Evolutionary conservation across 768 basidiomycete genomes (phyloP), one percentile per base, ranked within the genome.

Genomic region (Mrakia blollopis): DNA sequence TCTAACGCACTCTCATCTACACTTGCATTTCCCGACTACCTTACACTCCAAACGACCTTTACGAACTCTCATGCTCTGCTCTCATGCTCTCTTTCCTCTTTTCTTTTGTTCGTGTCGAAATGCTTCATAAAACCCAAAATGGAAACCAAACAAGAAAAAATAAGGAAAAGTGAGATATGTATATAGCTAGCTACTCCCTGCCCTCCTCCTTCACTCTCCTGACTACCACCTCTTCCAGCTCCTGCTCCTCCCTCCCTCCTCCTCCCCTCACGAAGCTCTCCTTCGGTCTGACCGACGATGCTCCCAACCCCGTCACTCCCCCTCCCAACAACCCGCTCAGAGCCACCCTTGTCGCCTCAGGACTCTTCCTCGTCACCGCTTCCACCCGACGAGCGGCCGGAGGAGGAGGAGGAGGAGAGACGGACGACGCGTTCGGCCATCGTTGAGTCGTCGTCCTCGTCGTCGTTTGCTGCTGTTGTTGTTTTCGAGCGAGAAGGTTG

Each of bases 251-350:
- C 61, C 61, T 62, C 61, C 63, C 37, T 18, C 63, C 37, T 35
- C 63, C 63, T 28, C 35, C 63, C 37, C 63, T 65, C 63, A 65
- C 37, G 5, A 35, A 65, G 18, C 63, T 65, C 32, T 65, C 63
- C 63, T 65, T 65, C 35, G 18, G 9, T 35, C 32, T 30, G 32
- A 65, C 37, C 63, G 63, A 32, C 37, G 37, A 65, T 35, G 32
- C 47, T 50, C 47, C 47, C 18, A 50, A 65, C 37, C 63, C 63
- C 5, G 32, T 37, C 37, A 30, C 63, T 30, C 30, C 63, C 63
- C 23, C 63, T 30, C 30, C 63, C 63, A 39, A 9, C n/a, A 30
- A 13, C 37, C 32, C 32, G 8, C n/a, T 25, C 63, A 65, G 5
- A 4, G n/a, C 63, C 35, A 39, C 37, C 63, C 63, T 32, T 8